These are phyloP conservation scores for Chalaropsis thielavioides DNA, from an alignment of 2,329 filamentous ascomycete genomes.

Conservation along the genomic window DNA sequence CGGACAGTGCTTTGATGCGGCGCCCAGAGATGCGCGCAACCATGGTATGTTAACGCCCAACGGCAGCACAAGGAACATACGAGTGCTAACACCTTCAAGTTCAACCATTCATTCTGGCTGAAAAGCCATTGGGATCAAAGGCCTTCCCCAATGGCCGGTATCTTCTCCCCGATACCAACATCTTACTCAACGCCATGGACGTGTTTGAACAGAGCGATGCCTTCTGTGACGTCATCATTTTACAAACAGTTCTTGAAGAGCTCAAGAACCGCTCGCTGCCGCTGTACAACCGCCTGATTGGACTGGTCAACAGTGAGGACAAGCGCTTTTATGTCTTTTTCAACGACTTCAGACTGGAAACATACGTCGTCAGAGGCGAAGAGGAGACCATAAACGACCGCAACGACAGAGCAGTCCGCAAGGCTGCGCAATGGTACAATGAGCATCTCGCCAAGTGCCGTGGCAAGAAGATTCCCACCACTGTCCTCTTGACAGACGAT, in stretches of 20 bases:
- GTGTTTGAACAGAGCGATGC: constrained; percentile 82
- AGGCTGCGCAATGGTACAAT: constrained; percentile 78
- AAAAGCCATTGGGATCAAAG: constrained; percentile 71
- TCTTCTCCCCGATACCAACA: constrained; percentile 90
- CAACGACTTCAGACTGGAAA: constrained; percentile 93
- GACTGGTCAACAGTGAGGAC: constrained; percentile 84
- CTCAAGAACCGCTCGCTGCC: constrained; percentile 85
- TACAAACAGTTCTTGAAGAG: constrained; percentile 94
- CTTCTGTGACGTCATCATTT: constrained; percentile 91
- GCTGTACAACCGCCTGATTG: constrained; percentile 83
- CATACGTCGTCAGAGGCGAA: constrained; percentile 57
- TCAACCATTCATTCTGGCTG: constrained; percentile 73
- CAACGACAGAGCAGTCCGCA: constrained; percentile 82
- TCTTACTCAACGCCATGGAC: constrained; percentile 89
- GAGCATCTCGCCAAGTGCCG: constrained; percentile 60
- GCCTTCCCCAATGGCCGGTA: constrained; percentile 80
- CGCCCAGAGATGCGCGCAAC: constrained; percentile 65
- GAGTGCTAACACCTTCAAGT: constrained; percentile 27
- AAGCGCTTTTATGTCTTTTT: constrained; percentile 99
- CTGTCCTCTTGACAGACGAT: constrained; percentile 92
- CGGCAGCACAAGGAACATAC: background rate
- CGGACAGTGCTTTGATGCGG: constrained; percentile 54
- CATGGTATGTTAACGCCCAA: constrained; percentile 42
- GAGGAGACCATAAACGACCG: constrained; percentile 91
- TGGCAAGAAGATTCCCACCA: constrained; percentile 48